Evolutionary conservation across 225 moss, liverwort and hornwort species (phyloP).

Genomic region (Neckera pumila): DNA sequence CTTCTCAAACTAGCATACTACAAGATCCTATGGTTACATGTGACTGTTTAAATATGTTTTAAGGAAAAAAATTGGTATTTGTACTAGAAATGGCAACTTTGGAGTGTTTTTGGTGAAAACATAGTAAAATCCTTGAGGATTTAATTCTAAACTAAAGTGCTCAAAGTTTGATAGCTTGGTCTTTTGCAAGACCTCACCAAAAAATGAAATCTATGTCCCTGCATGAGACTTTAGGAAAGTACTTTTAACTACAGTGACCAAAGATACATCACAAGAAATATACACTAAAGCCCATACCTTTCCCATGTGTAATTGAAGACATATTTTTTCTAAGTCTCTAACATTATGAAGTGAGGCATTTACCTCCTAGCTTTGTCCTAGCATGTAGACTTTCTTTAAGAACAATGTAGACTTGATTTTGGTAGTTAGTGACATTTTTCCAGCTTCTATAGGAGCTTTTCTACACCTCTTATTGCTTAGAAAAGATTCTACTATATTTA

Average conservation of each 20-base stretch:
- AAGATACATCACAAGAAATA: background rate
- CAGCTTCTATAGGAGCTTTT: background rate
- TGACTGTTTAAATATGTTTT: no score
- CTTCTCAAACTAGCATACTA: no score
- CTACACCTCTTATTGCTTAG: rapidly evolving
- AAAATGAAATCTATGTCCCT: background rate
- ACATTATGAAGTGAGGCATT: rapidly evolving
- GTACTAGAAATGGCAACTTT: no score
- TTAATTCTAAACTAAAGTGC: background rate
- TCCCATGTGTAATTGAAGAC: background rate
- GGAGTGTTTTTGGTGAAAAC: no score
- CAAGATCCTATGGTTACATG: no score
- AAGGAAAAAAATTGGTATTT: no score
- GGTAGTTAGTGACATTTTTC: background rate
- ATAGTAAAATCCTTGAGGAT: no score
- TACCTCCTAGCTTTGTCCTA: background rate
- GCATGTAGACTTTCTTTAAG: no score
- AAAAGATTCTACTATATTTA: background rate
- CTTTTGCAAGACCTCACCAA: background rate
- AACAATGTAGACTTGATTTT: background rate
- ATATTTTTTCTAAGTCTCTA: background rate
- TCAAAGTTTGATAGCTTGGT: background rate
- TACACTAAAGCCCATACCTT: background rate
- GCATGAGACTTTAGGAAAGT: background rate
- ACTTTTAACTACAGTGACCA: background rate